Evolutionary conservation across 2,329 filamentous ascomycete genomes (phyloP), one percentile per base, ranked within the genome.

Genomic region (Hypoxylon sp.): DNA sequence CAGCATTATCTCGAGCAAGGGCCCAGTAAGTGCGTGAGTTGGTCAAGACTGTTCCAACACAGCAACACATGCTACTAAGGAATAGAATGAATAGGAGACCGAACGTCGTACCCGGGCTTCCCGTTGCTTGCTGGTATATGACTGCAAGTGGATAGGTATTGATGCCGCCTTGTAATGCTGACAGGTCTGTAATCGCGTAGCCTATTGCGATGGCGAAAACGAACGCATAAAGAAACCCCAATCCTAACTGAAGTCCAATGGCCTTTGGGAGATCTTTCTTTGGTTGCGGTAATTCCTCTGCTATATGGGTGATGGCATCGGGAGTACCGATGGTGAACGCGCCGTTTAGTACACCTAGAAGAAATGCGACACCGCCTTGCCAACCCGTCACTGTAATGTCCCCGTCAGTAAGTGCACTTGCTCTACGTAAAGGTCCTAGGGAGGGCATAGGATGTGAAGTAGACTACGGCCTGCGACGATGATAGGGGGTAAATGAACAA

Each of bases 291-390:
- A 90, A 85, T 76, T 90, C 88, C 76, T 91, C 88, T 3, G 87
- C 85, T 73, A 90, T 81, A 77, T 91, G 89, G 8, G 84, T 86
- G 17, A 90, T 87, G 60, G 87, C 85, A 76, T 91, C 89, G 2
- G 88, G 87, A 0, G 88, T 90, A 17, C 90, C 89, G 26, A 92
- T 87, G 19, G 88, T 88, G 74, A 89, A 91, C 10, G 89, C 88
- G 4, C 89, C 90, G 72, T 91, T 91, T 24, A 92, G 81, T 77
- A 91, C 90, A 17, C 90, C 89, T 0, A 87, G 81, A 26, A 91
- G 80, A 69, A 92, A 91, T 1, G 88, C 88, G n/a, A 91, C 86
- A 14, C 88, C 88, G 48, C 87, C 81, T 72, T 72, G 80, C 86
- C 78, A 87, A 57, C 87, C 88, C 74, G 80, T 87, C 72, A 77